Evolutionary conservation across 805 yeast genomes (phyloP), one percentile per base, ranked within the genome.

Genomic region (Yarrowia deformans): DNA sequence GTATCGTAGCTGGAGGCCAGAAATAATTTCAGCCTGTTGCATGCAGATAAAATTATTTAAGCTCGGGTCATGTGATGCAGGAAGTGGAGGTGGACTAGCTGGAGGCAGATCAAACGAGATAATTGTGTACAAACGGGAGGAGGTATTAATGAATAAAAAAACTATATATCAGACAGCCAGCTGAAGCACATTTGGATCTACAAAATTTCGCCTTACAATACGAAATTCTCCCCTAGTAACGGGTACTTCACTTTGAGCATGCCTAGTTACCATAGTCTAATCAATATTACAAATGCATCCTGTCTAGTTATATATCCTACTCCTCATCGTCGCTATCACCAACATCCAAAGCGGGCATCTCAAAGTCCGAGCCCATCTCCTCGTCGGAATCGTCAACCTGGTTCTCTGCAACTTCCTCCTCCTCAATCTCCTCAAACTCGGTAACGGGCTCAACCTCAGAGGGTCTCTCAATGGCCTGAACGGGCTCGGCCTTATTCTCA

Each of bases 321-420:
- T 66, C 49, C 2, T 70, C 72, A 18, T 71, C 70, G 14, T 83
- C 85, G 63, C 81, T 84, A 39, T 77, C 85, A 58, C 82, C 83
- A 8, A 82, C 71, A 10, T 73, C 81, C 67, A 82, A 78, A 16
- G 76, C 78, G 8, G 88, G 88, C 68, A 85, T 83, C 70, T 84
- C 88, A 56, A 84, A 82, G 71, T 85, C 88, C 19, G 84, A 66
- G 14, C 61, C 52, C 69, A 66, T 66, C 29, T 66, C 69, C 43
- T 66, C 69, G 40, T 46, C 63, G 8, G 50, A 45, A 18, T 67
- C 58, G n/a, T 45, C 72, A 12, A 14, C 70, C 40, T 64, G 58
- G 39, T 46, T 18, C 45, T 60, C 70, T 4, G 46, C 34, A 23
- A 69, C 46, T 14, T 48, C 34, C 7, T 68, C 70, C 32, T 46